Conservation (phyloP, 441 rosid species). For the Dalechampia spathulata region DNA sequence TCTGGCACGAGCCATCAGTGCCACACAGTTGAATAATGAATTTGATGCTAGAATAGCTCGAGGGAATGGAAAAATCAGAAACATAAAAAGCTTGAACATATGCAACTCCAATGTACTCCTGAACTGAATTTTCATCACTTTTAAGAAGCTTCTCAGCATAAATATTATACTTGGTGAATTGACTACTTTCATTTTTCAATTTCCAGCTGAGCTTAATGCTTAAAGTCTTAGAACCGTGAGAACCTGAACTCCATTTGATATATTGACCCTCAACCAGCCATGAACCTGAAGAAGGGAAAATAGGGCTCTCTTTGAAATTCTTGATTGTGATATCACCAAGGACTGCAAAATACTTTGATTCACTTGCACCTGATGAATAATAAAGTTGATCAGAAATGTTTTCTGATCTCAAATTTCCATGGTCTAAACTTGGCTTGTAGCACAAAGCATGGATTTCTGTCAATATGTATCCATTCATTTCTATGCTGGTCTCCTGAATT, state of each 20-base stretch:
- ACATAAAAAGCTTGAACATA: conserved; percentile 48
- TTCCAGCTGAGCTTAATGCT: conserved; percentile 51
- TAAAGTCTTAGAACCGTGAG: conserved; percentile 30
- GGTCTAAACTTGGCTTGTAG: conserved; percentile 31
- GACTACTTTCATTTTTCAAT: conserved; percentile 21
- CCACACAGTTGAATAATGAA: conserved; percentile 49
- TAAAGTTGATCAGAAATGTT: conserved; percentile 6
- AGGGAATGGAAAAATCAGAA: conserved; percentile 36
- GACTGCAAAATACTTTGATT: conserved; percentile 38
- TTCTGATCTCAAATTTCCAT: conserved; percentile 2
- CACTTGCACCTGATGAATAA: background rate
- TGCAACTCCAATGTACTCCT: conserved; percentile 49
- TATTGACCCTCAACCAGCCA: conserved; percentile 44
- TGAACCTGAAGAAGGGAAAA: conserved; percentile 36
- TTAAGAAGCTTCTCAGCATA: conserved; percentile 35
- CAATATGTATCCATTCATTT: conserved; percentile 44
- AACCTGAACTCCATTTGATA: conserved; percentile 34
- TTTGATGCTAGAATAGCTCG: conserved; percentile 31
- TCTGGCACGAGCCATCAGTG: conserved; percentile 32
- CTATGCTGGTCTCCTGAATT: conserved; percentile 35
- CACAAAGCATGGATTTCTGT: conserved; percentile 54
- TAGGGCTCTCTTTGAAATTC: conserved; percentile 20
- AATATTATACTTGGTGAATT: conserved; percentile 41
- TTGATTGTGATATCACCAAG: conserved; percentile 55
- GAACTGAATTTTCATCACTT: conserved; percentile 11